Evolutionary conservation across 129 eudicot genomes (phyloP).

Genomic region (Arctium minus): DNA sequence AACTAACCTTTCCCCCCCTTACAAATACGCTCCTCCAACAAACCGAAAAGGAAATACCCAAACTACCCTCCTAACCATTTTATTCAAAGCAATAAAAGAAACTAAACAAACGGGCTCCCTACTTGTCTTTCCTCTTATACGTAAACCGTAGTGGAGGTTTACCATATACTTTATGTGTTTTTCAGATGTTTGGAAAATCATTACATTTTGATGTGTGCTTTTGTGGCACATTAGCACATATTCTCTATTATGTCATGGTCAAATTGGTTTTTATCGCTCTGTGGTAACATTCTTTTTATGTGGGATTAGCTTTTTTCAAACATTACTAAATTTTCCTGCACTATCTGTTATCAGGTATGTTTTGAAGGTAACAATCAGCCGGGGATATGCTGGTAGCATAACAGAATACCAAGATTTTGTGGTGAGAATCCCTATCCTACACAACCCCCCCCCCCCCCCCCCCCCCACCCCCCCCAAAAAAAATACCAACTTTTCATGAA

Average conservation of each 20-base stretch:
- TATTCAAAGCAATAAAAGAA: too few relatives aligned
- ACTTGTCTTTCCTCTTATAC: too few relatives aligned
- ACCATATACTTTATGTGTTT: too few relatives aligned
- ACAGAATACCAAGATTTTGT: slow-evolving; percentile 85
- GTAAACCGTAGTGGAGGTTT: too few relatives aligned
- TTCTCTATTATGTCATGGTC: background rate
- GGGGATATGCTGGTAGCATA: slow-evolving; percentile 94
- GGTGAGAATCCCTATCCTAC: slow-evolving; percentile 34
- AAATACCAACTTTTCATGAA: background rate
- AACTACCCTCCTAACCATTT: too few relatives aligned
- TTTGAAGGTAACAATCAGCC: slow-evolving; percentile 84
- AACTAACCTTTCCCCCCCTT: too few relatives aligned
- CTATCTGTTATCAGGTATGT: slow-evolving; percentile 64
- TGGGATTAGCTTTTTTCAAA: background rate
- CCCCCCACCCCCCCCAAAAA: background rate
- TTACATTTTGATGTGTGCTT: background rate
- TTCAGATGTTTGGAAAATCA: background rate
- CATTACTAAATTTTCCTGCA: background rate
- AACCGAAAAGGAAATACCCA: too few relatives aligned
- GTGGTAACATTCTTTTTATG: background rate
- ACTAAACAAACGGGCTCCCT: too few relatives aligned
- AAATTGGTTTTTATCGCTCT: background rate
- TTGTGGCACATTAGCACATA: background rate
- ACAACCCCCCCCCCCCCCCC: background rate
- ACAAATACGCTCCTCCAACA: too few relatives aligned